Evolutionary conservation across 495 filamentous ascomycete species (phyloP).

Genomic region (Aspergillus hancockii): DNA sequence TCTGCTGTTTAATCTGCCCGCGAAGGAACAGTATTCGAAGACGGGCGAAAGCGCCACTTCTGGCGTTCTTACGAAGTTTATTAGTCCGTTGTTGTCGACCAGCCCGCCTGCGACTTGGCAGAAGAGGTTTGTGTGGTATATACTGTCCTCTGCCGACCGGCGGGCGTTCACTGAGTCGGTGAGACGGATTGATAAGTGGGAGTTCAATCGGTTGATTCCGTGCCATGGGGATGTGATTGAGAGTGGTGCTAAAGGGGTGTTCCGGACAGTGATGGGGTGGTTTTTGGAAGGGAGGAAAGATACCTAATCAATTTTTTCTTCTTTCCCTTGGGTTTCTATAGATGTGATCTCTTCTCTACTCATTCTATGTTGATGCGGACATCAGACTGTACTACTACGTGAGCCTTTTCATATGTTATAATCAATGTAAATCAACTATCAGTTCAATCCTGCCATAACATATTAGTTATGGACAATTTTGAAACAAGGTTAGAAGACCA

Average conservation of each 20-base stretch:
- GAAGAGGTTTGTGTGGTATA: slow-evolving; percentile 83
- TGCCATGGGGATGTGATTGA: slow-evolving; percentile 94
- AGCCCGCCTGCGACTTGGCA: slow-evolving; percentile 62
- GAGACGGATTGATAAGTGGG: slow-evolving; percentile 71
- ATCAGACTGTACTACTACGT: not conserved
- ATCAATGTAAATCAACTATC: not conserved
- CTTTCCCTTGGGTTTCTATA: not conserved
- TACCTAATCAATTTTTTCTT: not conserved
- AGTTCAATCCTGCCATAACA: not conserved
- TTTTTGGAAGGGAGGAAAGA: slow-evolving; percentile 57
- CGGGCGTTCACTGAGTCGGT: slow-evolving; percentile 67
- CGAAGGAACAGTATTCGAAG: slow-evolving; percentile 81
- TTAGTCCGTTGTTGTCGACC: slow-evolving; percentile 61
- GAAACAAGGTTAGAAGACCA: not conserved
- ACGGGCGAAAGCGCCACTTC: slow-evolving; percentile 50
- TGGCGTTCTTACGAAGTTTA: slow-evolving; percentile 65
- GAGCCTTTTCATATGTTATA: not conserved
- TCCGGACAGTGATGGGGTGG: slow-evolving; percentile 83
- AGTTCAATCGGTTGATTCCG: slow-evolving; percentile 83
- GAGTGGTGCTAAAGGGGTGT: slow-evolving; percentile 72
- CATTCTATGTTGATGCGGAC: slow-evolving; percentile 1
- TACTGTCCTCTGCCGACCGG: slow-evolving; percentile 61
- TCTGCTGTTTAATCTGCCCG: slow-evolving; percentile 87
- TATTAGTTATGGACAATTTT: not conserved
- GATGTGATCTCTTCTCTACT: not conserved